Evolutionary conservation across 352 stramenopile species (phyloP), one percentile per base, ranked within the genome.

Genomic region (Phytophthora sansomeana): DNA sequence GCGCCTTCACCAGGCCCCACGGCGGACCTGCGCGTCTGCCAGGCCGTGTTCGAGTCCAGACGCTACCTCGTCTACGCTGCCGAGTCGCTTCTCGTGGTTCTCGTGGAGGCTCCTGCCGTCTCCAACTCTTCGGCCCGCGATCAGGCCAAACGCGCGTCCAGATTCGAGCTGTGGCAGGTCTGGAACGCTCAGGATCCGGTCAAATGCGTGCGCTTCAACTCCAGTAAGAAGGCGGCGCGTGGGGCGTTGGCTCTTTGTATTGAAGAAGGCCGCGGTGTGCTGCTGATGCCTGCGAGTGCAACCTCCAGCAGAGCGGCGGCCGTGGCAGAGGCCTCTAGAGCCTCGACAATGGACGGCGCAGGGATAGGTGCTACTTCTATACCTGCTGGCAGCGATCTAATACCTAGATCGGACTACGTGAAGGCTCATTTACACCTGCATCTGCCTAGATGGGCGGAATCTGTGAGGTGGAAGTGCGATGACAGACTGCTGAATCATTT

Each of bases 381-480:
- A 36, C 13, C 32, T 46, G 16, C 41, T 46, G 13, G 21, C 13
- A 46, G 35, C 26, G 57, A 74, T 24, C 11, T 63, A 13, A 46
- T 51, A 11, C 67, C 67, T 5, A 46, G 54, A 17, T 30, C 32
- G 10, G 75, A 90, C 44, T 91, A 92, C 36, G 75, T 75, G 14
- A 90, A 89, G 58, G 51, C 84, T 55, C 86, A 95, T 73, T 32
- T 94, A n/a, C 72, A 92, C 36, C 62, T 94, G 29, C 72, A 91
- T 42, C 53, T 88, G 44, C 83, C 84, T 14, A 78, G 74, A 26
- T 95, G 86, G 86, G 64, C 72, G 5, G 86, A 95, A 38, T 89
- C 78, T 43, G 70, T 87, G 47, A 81, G 86, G 32, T 95, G 86
- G 86, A 78, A 83, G 39, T 79, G 78, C 38, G 86, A 93, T 4